Base-by-base conservation (phyloP, 1,284 basidiomycete genomes). In the Limonomyces culmigenus region DNA sequence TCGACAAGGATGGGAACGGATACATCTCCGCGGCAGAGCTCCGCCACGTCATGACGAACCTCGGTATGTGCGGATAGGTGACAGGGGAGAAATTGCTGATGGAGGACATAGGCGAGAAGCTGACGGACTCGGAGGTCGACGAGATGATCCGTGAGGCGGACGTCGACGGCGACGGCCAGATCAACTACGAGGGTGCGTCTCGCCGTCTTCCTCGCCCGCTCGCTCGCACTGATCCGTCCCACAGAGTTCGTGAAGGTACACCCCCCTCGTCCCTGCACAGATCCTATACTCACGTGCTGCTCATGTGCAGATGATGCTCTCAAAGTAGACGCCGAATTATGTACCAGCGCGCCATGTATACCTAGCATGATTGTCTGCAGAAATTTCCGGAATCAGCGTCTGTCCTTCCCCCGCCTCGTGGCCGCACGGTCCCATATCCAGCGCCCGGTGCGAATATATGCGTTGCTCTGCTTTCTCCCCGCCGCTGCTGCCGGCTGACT, bases 81-180 rank as follows among this genome's bases (percentile, higher is more conserved):
- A 33, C 23, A 35, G 4, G 38, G 19, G 29, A 18, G 12, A 32
- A 37, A 19, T 5, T 27, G 27, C 19, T 16, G 23, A 5, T 19
- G 8, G 23, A 32, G 42, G 41, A 43, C 19, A 32, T 51, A 74
- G 87, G 84, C 43, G 92, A 97, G 65, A 92, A 91, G 59, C 65
- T 97, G 39, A 76, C 87, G 13, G 89, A 96, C 50, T 72, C 62
- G 25, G 93, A 97, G 62, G 87, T 97, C 42, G 85, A 92, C 47
- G 89, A 95, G 63, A 97, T 98, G 93, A 97, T 98, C 56, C 74
- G 89, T 40, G 93, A 97, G 60, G 93, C 93, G 38, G 93, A 98
- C 58, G 74, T 88, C 36, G 91, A 97, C 52, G 92, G 88, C 30
- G 87, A 92, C 54, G 87, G 87, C 23, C 80, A 85, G 58, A 85